These are phyloP conservation scores for Irpex sp. DNA, from an alignment of 1,284 basidiomycete genomes.

Conservation along the genomic window DNA sequence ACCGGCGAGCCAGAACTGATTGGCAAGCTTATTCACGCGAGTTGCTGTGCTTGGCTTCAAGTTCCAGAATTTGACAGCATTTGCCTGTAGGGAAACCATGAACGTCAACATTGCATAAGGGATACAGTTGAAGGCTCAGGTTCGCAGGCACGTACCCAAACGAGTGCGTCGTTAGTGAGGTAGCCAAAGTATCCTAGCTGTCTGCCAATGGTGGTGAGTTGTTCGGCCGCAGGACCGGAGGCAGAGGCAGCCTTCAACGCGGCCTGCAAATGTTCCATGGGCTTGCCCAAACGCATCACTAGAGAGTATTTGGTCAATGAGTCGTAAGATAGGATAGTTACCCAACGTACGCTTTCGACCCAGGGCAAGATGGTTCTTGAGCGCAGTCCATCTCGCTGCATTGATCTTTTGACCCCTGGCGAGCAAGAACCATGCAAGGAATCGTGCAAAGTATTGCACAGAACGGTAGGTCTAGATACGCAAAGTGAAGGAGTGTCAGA, in stretches of 20 bases:
- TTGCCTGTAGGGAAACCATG: slow-evolving; percentile 40
- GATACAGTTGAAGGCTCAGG: background rate
- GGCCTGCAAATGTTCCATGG: slow-evolving; percentile 91
- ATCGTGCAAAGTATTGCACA: slow-evolving; percentile 89
- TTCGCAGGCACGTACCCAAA: slow-evolving; percentile 65
- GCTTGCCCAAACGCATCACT: slow-evolving; percentile 95
- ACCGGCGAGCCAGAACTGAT: slow-evolving; percentile 90
- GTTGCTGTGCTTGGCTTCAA: slow-evolving; percentile 64
- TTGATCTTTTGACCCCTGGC: slow-evolving; percentile 60
- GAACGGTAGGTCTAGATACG: slow-evolving; percentile 71
- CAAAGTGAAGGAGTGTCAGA: slow-evolving; percentile 1
- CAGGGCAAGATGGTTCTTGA: slow-evolving; percentile 77
- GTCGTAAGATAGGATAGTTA: background rate
- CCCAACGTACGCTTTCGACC: slow-evolving; percentile 71
- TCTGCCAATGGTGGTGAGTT: slow-evolving; percentile 77
- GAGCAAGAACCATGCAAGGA: slow-evolving; percentile 83
- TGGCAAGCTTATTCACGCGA: slow-evolving; percentile 69
- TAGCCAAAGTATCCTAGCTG: slow-evolving; percentile 94
- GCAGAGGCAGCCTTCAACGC: slow-evolving; percentile 72
- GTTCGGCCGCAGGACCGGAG: slow-evolving; percentile 64
- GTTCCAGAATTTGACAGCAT: slow-evolving; percentile 67
- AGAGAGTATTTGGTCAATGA: background rate
- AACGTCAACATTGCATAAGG: background rate
- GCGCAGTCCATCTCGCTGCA: slow-evolving; percentile 71
- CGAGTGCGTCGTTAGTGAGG: slow-evolving; percentile 75